phyloP scores from a whole-genome alignment of 768 basidiomycete species.

The Phylloporus scabripes region DNA sequence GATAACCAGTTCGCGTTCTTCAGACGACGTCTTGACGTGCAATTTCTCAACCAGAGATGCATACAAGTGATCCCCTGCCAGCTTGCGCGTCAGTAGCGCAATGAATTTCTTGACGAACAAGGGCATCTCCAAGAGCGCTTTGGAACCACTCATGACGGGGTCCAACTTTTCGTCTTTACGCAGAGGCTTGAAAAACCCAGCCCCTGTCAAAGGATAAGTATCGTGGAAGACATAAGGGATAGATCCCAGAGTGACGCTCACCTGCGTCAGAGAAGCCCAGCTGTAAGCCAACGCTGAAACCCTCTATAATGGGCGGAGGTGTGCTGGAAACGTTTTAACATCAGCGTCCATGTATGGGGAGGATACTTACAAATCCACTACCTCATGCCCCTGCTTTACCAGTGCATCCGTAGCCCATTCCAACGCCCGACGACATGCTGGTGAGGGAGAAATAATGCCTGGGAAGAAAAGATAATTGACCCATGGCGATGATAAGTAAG shows the following conservation, averaged over 20 bases:
- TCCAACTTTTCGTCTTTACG: conserved; percentile 34
- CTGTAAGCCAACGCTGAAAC: conserved; percentile 49
- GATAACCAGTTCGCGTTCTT: conserved; percentile 28
- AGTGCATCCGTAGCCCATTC: conserved; percentile 31
- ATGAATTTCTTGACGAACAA: conserved; percentile 40
- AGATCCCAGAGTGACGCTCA: conserved; percentile 10
- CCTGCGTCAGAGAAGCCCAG: conserved; percentile 55
- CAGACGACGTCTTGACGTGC: conserved; percentile 24
- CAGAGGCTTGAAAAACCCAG: conserved; percentile 35
- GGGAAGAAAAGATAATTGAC: background rate
- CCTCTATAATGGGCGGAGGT: conserved; percentile 46
- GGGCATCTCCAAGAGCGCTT: conserved; percentile 23
- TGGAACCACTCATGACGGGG: conserved; percentile 23
- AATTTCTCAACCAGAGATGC: conserved; percentile 33
- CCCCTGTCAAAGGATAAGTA: conserved; percentile 30
- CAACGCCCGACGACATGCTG: conserved; percentile 38
- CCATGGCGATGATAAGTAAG: background rate
- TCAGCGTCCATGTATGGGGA: background rate
- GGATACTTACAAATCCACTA: conserved; percentile 35
- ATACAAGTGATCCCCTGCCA: conserved; percentile 22
- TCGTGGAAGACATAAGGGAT: background rate
- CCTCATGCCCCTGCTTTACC: conserved; percentile 34
- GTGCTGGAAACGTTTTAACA: conserved; percentile 18
- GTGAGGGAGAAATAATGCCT: conserved; percentile 37
- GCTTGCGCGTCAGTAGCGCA: conserved; percentile 34